A percentile compares a stretch with the other conserved stretches of the same genome.
Conservation (phyloP, 805 yeast genomes). For the Pichia eremophila region DNA sequence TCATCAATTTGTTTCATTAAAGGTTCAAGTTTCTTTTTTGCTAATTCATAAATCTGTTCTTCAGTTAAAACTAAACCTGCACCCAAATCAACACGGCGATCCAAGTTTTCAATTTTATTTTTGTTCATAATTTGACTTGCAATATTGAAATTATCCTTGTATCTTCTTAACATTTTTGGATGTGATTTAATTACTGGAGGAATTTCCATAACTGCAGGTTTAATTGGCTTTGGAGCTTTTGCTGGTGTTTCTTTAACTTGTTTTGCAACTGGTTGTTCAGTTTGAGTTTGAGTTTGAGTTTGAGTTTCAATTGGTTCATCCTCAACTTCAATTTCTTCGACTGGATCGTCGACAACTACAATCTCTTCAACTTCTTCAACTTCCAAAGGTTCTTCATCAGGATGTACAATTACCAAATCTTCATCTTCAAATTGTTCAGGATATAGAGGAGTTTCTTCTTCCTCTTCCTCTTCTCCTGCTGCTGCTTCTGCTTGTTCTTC, state of each 20-base stretch:
- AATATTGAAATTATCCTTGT: constrained; percentile 39
- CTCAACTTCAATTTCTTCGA: constrained; percentile 3
- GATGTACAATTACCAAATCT: neutral
- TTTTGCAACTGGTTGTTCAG: neutral
- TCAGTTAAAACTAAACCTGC: constrained; percentile 46
- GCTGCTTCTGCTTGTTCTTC: too few species aligned
- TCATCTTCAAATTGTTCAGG: constrained; percentile 1
- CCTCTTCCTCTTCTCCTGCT: neutral
- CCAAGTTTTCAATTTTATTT: constrained; percentile 36
- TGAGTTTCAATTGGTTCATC: neutral
- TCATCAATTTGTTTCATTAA: constrained; percentile 41
- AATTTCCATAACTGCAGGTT: constrained; percentile 19
- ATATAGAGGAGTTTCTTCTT: neutral
- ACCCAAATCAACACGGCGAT: constrained; percentile 42
- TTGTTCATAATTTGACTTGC: constrained; percentile 38
- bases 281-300: neutral
- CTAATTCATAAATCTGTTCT: constrained; percentile 45
- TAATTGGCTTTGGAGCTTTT: neutral
- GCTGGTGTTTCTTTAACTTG: neutral
- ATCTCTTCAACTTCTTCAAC: neutral
- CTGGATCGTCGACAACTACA: too few species aligned
- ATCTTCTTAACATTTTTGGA: constrained; percentile 39
- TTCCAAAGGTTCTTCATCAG: constrained; percentile 11
- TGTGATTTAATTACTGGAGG: constrained; percentile 27
- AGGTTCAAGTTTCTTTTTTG: constrained; percentile 47